Evolutionary conservation across 805 yeast species (phyloP).

Genomic region (Schizosaccharomyces osmophilus): DNA sequence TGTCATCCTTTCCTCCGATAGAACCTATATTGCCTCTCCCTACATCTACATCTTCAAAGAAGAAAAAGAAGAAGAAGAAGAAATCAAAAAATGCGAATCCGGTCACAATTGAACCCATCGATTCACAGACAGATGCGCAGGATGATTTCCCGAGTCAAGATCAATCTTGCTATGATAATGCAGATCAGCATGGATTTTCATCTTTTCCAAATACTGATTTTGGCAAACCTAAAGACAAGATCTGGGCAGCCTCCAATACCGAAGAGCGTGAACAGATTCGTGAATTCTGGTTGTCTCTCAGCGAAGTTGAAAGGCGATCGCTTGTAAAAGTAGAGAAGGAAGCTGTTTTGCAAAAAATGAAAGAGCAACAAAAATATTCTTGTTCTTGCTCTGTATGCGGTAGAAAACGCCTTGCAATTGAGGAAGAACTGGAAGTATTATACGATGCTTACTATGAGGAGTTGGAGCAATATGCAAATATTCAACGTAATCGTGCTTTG

Average conservation of each 20-base stretch:
- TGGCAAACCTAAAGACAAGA: slow-evolving; percentile 10
- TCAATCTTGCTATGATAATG: not conserved
- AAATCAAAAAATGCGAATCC: not conserved
- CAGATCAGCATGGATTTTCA: not conserved
- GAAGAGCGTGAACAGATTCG: slow-evolving; percentile 30
- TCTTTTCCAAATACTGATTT: not conserved
- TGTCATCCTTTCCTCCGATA: not conserved
- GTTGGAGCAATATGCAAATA: slow-evolving; percentile 15
- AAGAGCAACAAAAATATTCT: slow-evolving; percentile 28
- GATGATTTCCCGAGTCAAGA: not conserved
- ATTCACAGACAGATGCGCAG: not conserved
- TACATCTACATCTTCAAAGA: slow-evolving; percentile 6
- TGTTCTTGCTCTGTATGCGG: slow-evolving; percentile 67
- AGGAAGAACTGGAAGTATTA: slow-evolving; percentile 48
- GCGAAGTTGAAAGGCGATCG: slow-evolving; percentile 32
- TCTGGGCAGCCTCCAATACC: slow-evolving; percentile 24
- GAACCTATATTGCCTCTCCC: not conserved
- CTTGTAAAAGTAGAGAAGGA: slow-evolving; percentile 44
- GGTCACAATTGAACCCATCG: not conserved
- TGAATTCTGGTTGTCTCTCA: slow-evolving; percentile 42
- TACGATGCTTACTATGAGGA: slow-evolving; percentile 44
- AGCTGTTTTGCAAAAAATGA: slow-evolving; percentile 40
- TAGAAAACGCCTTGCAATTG: slow-evolving; percentile 42
- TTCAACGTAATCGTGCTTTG: slow-evolving; percentile 8
- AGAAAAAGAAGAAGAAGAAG: slow-evolving; percentile 17